These are phyloP conservation scores for Zoysia japonica DNA, from an alignment of 176 grass and related monocot genomes.

Conservation along the genomic window DNA sequence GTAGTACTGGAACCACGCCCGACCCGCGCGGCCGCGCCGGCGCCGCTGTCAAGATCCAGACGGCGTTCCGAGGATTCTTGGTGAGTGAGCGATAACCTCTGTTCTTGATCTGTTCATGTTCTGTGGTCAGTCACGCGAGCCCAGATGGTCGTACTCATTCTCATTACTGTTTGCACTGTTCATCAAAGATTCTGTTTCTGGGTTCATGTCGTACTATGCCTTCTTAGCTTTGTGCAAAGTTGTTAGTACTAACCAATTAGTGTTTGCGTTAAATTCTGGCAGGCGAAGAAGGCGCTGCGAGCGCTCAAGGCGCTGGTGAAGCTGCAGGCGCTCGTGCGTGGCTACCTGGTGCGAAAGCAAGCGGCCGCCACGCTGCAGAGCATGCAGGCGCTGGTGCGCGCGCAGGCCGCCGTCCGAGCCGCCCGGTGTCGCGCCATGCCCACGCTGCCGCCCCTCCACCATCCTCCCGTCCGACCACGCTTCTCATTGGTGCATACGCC, in stretches of 20 bases:
- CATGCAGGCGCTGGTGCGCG: slow-evolving; percentile 91
- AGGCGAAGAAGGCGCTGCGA: slow-evolving; percentile 89
- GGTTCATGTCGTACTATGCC: background rate
- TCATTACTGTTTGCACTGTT: background rate
- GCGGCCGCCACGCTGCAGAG: slow-evolving; percentile 76
- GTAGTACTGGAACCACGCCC: no score
- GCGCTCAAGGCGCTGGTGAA: slow-evolving; percentile 94
- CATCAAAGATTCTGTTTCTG: background rate
- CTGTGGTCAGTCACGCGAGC: background rate
- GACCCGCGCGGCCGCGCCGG: slow-evolving; percentile 5
- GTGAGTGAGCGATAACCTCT: slow-evolving; percentile 30
- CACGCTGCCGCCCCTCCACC: slow-evolving; percentile 42
- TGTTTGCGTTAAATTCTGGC: background rate
- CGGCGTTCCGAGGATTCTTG: slow-evolving; percentile 74
- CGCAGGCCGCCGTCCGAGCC: slow-evolving; percentile 72
- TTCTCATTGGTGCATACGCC: slow-evolving; percentile 53
- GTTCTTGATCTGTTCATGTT: slow-evolving; percentile 5
- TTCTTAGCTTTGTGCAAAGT: background rate
- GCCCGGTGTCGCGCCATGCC: slow-evolving; percentile 44
- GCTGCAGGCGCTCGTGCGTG: slow-evolving; percentile 85
- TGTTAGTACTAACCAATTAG: background rate
- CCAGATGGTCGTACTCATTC: background rate
- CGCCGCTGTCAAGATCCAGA: slow-evolving; percentile 88
- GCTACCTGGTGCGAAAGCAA: slow-evolving; percentile 84
- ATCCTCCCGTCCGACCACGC: slow-evolving; percentile 47